A percentile compares a stretch with the other conserved stretches of the same genome.
Conservation (phyloP, 768 basidiomycete genomes). For the Chalciporus sphaerocephalus region DNA sequence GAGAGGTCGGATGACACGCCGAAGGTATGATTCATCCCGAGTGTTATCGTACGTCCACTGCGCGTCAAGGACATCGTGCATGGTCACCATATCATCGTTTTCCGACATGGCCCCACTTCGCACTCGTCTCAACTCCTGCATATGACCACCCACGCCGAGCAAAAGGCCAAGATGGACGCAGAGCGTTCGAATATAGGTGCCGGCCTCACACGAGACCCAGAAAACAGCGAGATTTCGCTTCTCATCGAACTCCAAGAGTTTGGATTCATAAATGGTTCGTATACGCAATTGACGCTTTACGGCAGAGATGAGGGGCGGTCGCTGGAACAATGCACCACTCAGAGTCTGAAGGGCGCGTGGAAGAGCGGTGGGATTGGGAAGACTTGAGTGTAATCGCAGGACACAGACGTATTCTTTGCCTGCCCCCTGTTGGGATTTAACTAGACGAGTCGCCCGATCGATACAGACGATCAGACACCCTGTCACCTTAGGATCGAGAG, state of each 20-base stretch:
- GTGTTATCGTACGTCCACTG: conserved; percentile 99
- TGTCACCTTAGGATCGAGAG: conserved; percentile 97
- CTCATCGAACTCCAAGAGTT: conserved; percentile 94
- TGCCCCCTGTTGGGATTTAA: conserved; percentile 98
- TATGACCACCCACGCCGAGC: conserved; percentile 97
- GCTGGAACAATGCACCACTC: conserved; percentile 97
- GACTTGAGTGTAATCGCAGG: conserved; percentile 80
- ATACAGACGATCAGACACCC: conserved; percentile 99
- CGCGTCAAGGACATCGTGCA: conserved; percentile 99
- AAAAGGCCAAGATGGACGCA: conserved; percentile 95
- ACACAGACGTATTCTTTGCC: conserved; percentile 99
- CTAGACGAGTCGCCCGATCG: conserved; percentile 94
- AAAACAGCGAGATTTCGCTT: conserved; percentile 95
- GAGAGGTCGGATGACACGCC: conserved; percentile 89
- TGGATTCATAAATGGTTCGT: conserved; percentile 95
- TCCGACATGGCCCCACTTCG: conserved; percentile 95
- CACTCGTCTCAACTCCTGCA: conserved; percentile 96
- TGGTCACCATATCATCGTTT: conserved; percentile 97
- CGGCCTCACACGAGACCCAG: conserved; percentile 98
- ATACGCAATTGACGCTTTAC: conserved; percentile 98
- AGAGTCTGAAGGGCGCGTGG: conserved; percentile 94
- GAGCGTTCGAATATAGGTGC: conserved; percentile 92
- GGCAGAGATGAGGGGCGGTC: conserved; percentile 96
- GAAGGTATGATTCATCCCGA: conserved; percentile 93
- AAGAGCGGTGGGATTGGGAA: conserved; percentile 79